These are phyloP conservation scores for Lomentospora prolificans DNA, from an alignment of 2,329 filamentous ascomycete species.

Conservation along the genomic window DNA sequence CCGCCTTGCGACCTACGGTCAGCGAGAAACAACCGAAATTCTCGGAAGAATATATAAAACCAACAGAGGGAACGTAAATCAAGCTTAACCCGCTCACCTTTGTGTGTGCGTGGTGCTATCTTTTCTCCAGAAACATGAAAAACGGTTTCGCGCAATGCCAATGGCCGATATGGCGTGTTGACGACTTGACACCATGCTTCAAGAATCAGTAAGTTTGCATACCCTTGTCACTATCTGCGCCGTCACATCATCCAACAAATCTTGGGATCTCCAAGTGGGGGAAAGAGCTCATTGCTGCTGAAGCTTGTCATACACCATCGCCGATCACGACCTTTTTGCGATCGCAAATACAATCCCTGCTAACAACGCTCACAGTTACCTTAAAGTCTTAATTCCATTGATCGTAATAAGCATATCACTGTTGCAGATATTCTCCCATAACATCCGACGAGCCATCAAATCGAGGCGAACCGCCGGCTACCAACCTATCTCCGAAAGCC, in stretches of 20 bases:
- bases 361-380: conserved; percentile 45
- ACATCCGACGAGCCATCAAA: conserved; percentile 40
- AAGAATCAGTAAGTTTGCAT: conserved; percentile 55
- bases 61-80: background rate
- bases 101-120: background rate
- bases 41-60: background rate
- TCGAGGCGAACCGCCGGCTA: conserved; percentile 46
- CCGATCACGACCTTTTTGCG: background rate
- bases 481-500: conserved; percentile 35
- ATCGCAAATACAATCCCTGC: background rate
- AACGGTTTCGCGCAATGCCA: conserved; percentile 40
- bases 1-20: background rate
- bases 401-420: conserved; percentile 61
- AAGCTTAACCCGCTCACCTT: conserved; percentile 1
- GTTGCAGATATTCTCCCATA: conserved; percentile 51
- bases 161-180: conserved; percentile 51
- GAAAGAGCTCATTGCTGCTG: too few relatives aligned
- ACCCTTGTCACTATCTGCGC: background rate
- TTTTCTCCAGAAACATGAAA: conserved; percentile 2
- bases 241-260: too few relatives aligned
- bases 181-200: conserved; percentile 56
- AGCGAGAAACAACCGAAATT: background rate
- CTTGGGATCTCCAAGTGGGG: too few relatives aligned
- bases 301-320: too few relatives aligned
- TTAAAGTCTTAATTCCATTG: conserved; percentile 72